Evolutionary conservation across 2,329 filamentous ascomycete genomes (phyloP).

Genomic region (Exophiala alcalophila): DNA sequence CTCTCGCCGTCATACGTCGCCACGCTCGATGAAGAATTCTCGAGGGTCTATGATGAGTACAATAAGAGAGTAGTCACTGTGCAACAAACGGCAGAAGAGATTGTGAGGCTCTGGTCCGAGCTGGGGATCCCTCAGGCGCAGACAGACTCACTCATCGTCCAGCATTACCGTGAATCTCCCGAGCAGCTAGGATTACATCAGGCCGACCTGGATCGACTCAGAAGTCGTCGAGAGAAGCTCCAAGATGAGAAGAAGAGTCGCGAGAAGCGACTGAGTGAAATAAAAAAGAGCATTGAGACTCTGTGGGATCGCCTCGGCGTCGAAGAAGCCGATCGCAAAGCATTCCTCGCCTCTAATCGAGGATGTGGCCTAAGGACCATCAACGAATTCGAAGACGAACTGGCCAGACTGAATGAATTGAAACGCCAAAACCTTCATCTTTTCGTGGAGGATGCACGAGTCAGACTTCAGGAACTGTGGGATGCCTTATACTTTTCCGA

Average conservation of each 20-base stretch:
- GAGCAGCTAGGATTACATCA: conserved; percentile 92
- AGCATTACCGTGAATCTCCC: conserved; percentile 83
- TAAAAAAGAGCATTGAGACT: conserved; percentile 73
- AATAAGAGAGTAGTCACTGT: conserved; percentile 75
- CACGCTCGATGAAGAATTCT: conserved; percentile 84
- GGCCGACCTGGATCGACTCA: conserved; percentile 73
- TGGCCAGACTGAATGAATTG: conserved; percentile 79
- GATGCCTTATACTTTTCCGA: conserved; percentile 91
- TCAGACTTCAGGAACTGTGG: conserved; percentile 91
- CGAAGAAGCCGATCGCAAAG: conserved; percentile 76
- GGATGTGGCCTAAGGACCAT: conserved; percentile 89
- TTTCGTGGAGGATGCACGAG: conserved; percentile 91
- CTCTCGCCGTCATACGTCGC: conserved; percentile 87
- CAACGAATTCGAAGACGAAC: conserved; percentile 93
- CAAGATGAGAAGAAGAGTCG: conserved; percentile 83
- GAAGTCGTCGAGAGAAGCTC: conserved; percentile 74
- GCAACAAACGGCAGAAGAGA: conserved; percentile 71
- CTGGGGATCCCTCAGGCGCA: conserved; percentile 91
- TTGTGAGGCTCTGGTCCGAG: conserved; percentile 93
- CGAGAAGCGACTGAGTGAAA: conserved; percentile 72
- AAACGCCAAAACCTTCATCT: conserved; percentile 93
- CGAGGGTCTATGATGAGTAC: conserved; percentile 94
- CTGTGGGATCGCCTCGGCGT: conserved; percentile 87
- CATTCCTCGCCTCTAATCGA: conserved; percentile 80
- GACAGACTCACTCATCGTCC: conserved; percentile 81